These are phyloP conservation scores for Tephrocybe sp. DNA, from an alignment of 768 basidiomycete species.

Conservation along the genomic window DNA sequence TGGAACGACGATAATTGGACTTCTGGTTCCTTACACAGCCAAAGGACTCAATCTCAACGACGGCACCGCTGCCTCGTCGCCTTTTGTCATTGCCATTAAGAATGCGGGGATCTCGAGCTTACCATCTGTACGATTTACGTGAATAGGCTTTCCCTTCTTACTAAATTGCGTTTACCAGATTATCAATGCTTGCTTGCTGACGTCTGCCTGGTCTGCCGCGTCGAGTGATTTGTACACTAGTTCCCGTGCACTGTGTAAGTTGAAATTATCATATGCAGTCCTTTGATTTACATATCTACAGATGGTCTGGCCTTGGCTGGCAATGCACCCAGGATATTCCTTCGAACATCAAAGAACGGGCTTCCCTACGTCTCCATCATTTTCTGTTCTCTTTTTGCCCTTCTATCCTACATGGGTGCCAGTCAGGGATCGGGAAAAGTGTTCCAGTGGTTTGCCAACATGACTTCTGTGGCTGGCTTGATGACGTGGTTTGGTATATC, in stretches of 20 bases:
- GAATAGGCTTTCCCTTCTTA: background rate
- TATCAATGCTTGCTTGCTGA: constrained; percentile 82
- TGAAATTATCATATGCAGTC: background rate
- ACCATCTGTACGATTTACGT: constrained; percentile 65
- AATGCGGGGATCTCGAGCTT: constrained; percentile 84
- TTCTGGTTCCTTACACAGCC: constrained; percentile 78
- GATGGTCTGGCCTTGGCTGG: constrained; percentile 80
- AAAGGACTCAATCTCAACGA: constrained; percentile 46
- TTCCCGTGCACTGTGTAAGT: constrained; percentile 82
- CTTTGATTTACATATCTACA: too few species aligned
- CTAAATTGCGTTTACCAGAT: constrained; percentile 39
- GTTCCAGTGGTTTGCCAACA: constrained; percentile 79
- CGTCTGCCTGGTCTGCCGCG: constrained; percentile 92
- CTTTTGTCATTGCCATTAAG: constrained; percentile 90
- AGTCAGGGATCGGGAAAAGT: constrained; percentile 65
- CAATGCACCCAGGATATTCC: constrained; percentile 83
- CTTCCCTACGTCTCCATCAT: constrained; percentile 74
- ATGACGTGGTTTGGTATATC: constrained; percentile 83
- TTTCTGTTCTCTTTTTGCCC: constrained; percentile 65
- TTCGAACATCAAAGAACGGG: constrained; percentile 65
- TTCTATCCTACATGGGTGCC: constrained; percentile 83
- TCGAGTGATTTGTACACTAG: constrained; percentile 89
- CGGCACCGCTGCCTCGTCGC: constrained; percentile 72
- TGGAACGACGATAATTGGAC: constrained; percentile 74
- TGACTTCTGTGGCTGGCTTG: constrained; percentile 69